Percentiles rank a stretch among this genome's conserved stretches.
Evolutionary conservation across 2,329 filamentous ascomycete species (phyloP).

Genomic region (Monosporascus ibericus): DNA sequence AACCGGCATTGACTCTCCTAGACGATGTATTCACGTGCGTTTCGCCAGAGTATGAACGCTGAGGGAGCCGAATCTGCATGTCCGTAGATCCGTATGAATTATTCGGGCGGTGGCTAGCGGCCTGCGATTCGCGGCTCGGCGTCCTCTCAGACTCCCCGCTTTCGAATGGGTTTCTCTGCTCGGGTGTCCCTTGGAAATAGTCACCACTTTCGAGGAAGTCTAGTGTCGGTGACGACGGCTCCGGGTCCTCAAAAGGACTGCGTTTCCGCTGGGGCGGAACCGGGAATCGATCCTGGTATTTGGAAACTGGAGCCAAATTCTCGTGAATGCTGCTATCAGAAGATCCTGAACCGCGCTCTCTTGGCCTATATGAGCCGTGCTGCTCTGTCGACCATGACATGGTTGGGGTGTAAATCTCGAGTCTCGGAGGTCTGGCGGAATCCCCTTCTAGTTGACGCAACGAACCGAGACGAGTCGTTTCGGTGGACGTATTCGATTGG

Average conservation of each 20-base stretch:
- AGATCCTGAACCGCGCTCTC: constrained; percentile 18
- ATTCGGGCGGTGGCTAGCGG: constrained; percentile 7
- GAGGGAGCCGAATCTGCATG: constrained; percentile 12
- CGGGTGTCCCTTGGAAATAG: constrained; percentile 1
- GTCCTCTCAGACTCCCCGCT: not conserved
- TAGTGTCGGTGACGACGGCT: constrained; percentile 4
- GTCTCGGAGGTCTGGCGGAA: constrained; percentile 3
- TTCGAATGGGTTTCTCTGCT: constrained; percentile 11
- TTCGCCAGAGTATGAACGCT: constrained; percentile 22
- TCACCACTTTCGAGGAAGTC: constrained; percentile 9
- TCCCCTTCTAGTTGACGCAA: constrained; percentile 7
- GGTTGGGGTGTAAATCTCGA: constrained; percentile 23
- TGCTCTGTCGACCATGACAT: constrained; percentile 18
- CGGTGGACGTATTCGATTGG: constrained; percentile 6
- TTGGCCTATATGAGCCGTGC: constrained; percentile 1
- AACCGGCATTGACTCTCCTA: constrained; percentile 22
- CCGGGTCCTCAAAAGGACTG: constrained; percentile 13
- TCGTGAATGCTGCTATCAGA: constrained; percentile 16
- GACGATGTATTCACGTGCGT: constrained; percentile 17
- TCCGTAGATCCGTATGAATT: constrained; percentile 1
- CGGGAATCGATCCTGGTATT: constrained; percentile 8
- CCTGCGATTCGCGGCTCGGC: constrained; percentile 3
- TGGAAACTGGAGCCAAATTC: constrained; percentile 9
- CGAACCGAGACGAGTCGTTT: constrained; percentile 8
- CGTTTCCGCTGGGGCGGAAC: constrained; percentile 7